Base-by-base conservation (phyloP, 345 rosid genomes). In the Rhizophora mangle region DNA sequence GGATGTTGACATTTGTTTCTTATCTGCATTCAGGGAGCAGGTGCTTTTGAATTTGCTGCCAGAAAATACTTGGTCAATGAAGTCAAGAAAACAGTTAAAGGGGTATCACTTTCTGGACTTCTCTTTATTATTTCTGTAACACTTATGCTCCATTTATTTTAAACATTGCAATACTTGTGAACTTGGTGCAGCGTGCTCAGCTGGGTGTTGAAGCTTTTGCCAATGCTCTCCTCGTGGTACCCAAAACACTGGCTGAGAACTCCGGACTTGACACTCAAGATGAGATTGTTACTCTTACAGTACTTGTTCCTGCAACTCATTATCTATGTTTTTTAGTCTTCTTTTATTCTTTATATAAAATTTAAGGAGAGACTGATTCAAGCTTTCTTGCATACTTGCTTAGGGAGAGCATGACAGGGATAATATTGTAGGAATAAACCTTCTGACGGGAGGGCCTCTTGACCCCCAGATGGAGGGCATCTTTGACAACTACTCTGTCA, bases 201-300 rank as follows among this genome's bases (percentile, higher is more conserved):
- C 87, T 95, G 52, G 99, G 99, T 46, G 88, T 95, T 65, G 97
- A 92, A 85, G 99, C 98, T 64, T 92, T 95, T 79, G 99, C 97
- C 2, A 87, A 92, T 61, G 96, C 98, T 47, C 98, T 95, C 78
- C 99, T 92, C n/a, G 96, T 86, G 78, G 84, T 92, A 30, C 99
- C 99, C 15, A 95, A 95, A 85, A 95, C 94, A 21, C 92, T 95
- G 30, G 98, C 98, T 68, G 99, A 92, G 76, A 95, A 95, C 73
- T 85, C 98, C 18, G 98, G 98, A 22, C 92, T 95, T 57, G 99
- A 95, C 78, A 92, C 96, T 32, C 99, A 92, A 80, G 99, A 95
- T 60, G 98, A 87, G 78, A 84, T 95, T 76, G 88, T 92, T 79
- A 67, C 91, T 73, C 89, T 95, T 22, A 87, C 86, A 83, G 99